Conservation (phyloP, 2,329 filamentous ascomycete genomes). For the Stylonectria norvegica region DNA sequence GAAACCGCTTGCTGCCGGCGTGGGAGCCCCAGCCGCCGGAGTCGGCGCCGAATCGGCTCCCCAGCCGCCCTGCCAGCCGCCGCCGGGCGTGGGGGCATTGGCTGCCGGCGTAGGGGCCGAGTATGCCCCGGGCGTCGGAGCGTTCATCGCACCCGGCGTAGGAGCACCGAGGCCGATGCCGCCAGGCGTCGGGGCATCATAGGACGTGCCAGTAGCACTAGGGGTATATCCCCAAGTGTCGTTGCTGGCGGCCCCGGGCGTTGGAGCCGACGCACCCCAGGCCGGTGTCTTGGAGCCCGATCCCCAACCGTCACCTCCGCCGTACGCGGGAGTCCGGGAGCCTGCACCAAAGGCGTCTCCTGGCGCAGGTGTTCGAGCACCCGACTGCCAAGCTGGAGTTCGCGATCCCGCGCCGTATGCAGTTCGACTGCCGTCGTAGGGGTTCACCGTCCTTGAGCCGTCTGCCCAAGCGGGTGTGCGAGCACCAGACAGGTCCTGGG, state of each 20-base stretch:
- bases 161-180: slow-evolving; percentile 57
- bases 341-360: slow-evolving; percentile 62
- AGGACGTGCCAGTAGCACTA: slow-evolving; percentile 45
- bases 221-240: slow-evolving; percentile 61
- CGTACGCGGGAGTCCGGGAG: slow-evolving; percentile 66
- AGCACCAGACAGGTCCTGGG: slow-evolving; percentile 49
- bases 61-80: slow-evolving; percentile 58
- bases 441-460: slow-evolving; percentile 64
- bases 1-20: slow-evolving; percentile 55
- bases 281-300: slow-evolving; percentile 75
- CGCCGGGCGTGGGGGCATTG: slow-evolving; percentile 67
- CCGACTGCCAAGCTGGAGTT: slow-evolving; percentile 76
- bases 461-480: slow-evolving; percentile 71
- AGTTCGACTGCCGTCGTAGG: slow-evolving; percentile 71
- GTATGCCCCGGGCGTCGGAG: slow-evolving; percentile 68
- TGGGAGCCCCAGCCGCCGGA: slow-evolving; percentile 63
- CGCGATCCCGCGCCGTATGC: slow-evolving; percentile 72
- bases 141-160: slow-evolving; percentile 60
- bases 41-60: slow-evolving; percentile 63
- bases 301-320: slow-evolving; percentile 57
- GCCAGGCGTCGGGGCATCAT: slow-evolving; percentile 69
- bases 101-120: slow-evolving; percentile 62
- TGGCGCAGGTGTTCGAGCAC: slow-evolving; percentile 64
- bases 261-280: slow-evolving; percentile 60
- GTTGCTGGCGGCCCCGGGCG: slow-evolving; percentile 54